Evolutionary conservation across 306 rosid species (phyloP).

Genomic region (Lupinus albus): DNA sequence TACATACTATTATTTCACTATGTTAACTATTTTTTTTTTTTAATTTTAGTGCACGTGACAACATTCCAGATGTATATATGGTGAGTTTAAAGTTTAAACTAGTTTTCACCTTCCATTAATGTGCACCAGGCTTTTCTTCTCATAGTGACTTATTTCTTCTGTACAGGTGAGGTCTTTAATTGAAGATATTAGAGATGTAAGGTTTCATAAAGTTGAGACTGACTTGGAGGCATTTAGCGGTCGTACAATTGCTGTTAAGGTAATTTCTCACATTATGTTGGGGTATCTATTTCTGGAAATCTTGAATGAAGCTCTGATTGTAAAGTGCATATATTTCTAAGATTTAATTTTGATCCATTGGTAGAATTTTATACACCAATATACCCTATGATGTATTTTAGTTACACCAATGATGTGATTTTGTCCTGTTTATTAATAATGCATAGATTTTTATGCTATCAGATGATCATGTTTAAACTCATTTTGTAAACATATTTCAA

Average conservation of each 20-base stretch:
- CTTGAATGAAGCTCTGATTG: constrained; percentile 9
- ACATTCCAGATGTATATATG: constrained; percentile 75
- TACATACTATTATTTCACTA: constrained; percentile 18
- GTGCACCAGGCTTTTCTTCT: constrained; percentile 26
- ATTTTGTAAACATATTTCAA: constrained; percentile 7
- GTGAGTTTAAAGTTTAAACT: constrained; percentile 68
- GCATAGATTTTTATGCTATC: neutral
- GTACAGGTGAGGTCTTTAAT: constrained; percentile 84
- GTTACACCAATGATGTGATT: neutral
- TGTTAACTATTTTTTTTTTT: constrained; percentile 36
- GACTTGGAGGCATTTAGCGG: constrained; percentile 86
- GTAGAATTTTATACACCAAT: constrained; percentile 1
- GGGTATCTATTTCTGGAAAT: neutral
- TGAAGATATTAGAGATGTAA: constrained; percentile 85
- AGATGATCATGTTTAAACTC: constrained; percentile 11
- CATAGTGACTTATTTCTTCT: constrained; percentile 35
- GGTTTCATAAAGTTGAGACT: constrained; percentile 92
- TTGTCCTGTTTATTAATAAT: neutral
- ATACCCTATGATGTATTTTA: constrained; percentile 2
- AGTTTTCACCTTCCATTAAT: constrained; percentile 28
- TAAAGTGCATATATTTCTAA: neutral
- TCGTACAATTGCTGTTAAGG: constrained; percentile 91
- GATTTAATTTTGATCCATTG: constrained; percentile 20
- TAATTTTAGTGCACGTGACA: constrained; percentile 72
- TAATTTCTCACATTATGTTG: constrained; percentile 38